These are phyloP conservation scores for Pelargonium myrrhifolium DNA, from an alignment of 441 rosid genomes.

Conservation along the genomic window DNA sequence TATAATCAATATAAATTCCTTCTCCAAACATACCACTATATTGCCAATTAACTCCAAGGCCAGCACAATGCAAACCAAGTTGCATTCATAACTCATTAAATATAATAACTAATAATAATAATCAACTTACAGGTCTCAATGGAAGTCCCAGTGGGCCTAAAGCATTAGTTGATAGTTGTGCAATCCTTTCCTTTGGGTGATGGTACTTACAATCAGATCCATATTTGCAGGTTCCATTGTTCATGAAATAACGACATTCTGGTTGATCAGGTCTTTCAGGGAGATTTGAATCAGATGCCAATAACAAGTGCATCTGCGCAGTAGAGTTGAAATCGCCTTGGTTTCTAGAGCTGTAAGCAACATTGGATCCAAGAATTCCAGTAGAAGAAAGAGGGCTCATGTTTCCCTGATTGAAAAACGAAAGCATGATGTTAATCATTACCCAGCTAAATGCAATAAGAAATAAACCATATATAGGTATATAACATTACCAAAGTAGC, in stretches of 20 bases:
- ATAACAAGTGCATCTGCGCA: slow-evolving; percentile 31
- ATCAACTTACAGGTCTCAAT: slow-evolving; percentile 57
- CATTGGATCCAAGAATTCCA: slow-evolving; percentile 31
- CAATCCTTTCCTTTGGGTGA: slow-evolving; percentile 49
- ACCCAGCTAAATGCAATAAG: too few species aligned
- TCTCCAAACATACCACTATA: too few species aligned
- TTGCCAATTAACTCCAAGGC: too few species aligned
- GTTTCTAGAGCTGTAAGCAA: slow-evolving; percentile 28
- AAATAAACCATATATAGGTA: too few species aligned
- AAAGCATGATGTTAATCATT: background rate
- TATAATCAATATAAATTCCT: background rate
- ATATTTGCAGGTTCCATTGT: slow-evolving; percentile 63
- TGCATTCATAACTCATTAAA: too few species aligned
- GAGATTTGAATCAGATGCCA: slow-evolving; percentile 26
- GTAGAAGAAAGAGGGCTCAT: slow-evolving; percentile 32
- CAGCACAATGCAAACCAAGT: too few species aligned
- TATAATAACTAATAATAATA: background rate
- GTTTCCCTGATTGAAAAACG: slow-evolving; percentile 32
- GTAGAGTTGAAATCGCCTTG: slow-evolving; percentile 31
- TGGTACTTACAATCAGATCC: slow-evolving; percentile 75
- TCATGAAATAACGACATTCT: slow-evolving; percentile 68
- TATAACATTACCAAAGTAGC: too few species aligned
- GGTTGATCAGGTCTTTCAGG: slow-evolving; percentile 63
- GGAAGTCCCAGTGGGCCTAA: slow-evolving; percentile 48
- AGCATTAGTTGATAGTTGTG: slow-evolving; percentile 27